Base-by-base conservation (phyloP, 257 asterid species). In the Solanum bulbocastanum region DNA sequence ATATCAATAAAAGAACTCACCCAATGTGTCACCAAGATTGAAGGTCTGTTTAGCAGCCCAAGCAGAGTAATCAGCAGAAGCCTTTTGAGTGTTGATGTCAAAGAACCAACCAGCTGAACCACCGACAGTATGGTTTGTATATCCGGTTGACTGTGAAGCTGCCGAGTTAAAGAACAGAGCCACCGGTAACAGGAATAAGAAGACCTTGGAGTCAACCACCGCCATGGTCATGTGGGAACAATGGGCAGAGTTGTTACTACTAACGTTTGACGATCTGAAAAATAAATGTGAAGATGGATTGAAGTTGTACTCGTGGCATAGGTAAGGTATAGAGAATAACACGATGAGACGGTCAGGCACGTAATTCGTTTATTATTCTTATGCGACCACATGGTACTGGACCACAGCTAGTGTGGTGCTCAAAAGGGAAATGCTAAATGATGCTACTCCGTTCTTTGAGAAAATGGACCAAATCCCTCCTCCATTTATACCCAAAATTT, bases 71-170 rank as follows among this genome's bases (percentile, higher is more conserved):
- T 94, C 94, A n/a, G 96, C 87, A 0, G 98, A 94, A 39, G 94
- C 12, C 74, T 83, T 86, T 49, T 90, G 89, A 58, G 94, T 91
- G 91, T 88, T 62, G 88, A 91, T 46, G 92, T 95, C 82, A 91
- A 94, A 96, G 91, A 93, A 94, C 98, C 99, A 96, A 6, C 98
- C 99, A 81, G 92, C 94, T 49, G 36, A 88, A 85, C 88, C 97
- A 83, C 98, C 99, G 62, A 96, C 98, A 4, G 98, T 94, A 69
- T 96, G 96, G 90, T 96, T 96, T 66, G 91, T 90, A 91, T 95
- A 95, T 30, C 66, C 62, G 37, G 91, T 90, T 16, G 92, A 32
- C 62, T 83, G 88, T 60, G 94, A 90, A 40, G 96, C 79, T 37
- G 87, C 95, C 12, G 83, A 84, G 35, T 69, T 15, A 12, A 91